Percentiles rank a stretch among this genome's conserved stretches.
Conservation (phyloP, 768 basidiomycete genomes). For the Sporobolomyces roseus region DNA sequence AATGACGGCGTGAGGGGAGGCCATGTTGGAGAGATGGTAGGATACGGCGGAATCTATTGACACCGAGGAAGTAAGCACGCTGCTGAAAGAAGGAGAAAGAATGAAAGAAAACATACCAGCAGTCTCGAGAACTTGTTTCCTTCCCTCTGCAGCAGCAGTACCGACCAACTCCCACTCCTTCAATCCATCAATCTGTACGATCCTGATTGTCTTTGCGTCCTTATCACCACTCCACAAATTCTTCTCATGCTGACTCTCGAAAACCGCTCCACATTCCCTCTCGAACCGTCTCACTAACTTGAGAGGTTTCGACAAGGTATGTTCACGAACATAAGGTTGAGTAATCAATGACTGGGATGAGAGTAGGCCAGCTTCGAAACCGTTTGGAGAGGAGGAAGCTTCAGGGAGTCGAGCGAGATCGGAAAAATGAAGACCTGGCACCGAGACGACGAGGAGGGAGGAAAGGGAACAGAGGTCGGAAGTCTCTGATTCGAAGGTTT, state of each 20-base stretch:
- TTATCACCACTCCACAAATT: neutral
- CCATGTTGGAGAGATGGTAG: neutral
- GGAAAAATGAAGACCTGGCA: conserved; percentile 30
- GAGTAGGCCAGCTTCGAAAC: conserved; percentile 3
- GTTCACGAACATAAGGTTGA: conserved; percentile 11
- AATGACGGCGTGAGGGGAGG: conserved; percentile 19
- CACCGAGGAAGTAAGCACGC: neutral
- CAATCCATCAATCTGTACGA: conserved; percentile 17
- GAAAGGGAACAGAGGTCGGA: conserved; percentile 24
- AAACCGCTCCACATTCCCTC: conserved; percentile 1
- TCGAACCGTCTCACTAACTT: conserved; percentile 12
- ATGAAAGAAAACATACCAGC: neutral
- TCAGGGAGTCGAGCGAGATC: conserved; percentile 34
- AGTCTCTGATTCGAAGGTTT: neutral
- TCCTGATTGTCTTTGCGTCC: conserved; percentile 15
- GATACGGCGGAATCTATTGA: conserved; percentile 6
- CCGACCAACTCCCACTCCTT: conserved; percentile 1
- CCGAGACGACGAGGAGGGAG: conserved; percentile 27
- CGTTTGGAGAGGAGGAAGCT: neutral
- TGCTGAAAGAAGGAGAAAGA: too few species aligned
- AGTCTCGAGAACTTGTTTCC: conserved; percentile 4
- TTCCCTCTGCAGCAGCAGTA: neutral
- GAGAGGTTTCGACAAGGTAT: neutral
- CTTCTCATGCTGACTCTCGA: neutral
- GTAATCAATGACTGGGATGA: neutral